phyloP scores from a whole-genome alignment of 768 basidiomycete genomes.

The Serendipita sp. region DNA sequence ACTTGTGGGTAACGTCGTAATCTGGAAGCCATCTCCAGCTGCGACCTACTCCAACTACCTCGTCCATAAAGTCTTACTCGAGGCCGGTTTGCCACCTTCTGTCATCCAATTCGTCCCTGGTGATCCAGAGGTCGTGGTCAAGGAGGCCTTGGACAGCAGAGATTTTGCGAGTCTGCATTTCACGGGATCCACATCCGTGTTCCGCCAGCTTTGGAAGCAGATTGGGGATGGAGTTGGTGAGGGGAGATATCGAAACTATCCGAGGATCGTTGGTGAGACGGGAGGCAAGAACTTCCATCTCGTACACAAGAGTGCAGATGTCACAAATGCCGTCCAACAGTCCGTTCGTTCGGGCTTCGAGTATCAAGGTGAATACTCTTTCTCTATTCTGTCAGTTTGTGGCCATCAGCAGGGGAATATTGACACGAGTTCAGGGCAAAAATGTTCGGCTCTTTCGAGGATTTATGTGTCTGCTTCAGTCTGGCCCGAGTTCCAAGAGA shows the following conservation, averaged over 20 bases:
- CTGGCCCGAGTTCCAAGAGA: constrained; percentile 74
- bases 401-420: background rate
- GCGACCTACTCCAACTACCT: constrained; percentile 94
- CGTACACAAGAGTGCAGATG: constrained; percentile 72
- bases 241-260: constrained; percentile 62
- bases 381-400: background rate
- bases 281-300: constrained; percentile 99
- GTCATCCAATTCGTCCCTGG: constrained; percentile 97
- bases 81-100: constrained; percentile 84
- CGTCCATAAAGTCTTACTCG: constrained; percentile 73
- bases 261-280: constrained; percentile 93
- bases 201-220: constrained; percentile 93
- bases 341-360: constrained; percentile 81
- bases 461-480: constrained; percentile 75
- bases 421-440: constrained; percentile 45
- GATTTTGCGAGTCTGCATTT: constrained; percentile 85
- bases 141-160: constrained; percentile 61
- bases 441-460: constrained; percentile 88
- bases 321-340: constrained; percentile 81
- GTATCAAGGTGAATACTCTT: constrained; percentile 54
- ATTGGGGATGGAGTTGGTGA: constrained; percentile 44
- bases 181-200: constrained; percentile 87
- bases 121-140: constrained; percentile 68
- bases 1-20: constrained; percentile 80
- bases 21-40: constrained; percentile 96